These are phyloP conservation scores for Aspergillus bridgeri DNA, from an alignment of 495 filamentous ascomycete species.

Conservation along the genomic window DNA sequence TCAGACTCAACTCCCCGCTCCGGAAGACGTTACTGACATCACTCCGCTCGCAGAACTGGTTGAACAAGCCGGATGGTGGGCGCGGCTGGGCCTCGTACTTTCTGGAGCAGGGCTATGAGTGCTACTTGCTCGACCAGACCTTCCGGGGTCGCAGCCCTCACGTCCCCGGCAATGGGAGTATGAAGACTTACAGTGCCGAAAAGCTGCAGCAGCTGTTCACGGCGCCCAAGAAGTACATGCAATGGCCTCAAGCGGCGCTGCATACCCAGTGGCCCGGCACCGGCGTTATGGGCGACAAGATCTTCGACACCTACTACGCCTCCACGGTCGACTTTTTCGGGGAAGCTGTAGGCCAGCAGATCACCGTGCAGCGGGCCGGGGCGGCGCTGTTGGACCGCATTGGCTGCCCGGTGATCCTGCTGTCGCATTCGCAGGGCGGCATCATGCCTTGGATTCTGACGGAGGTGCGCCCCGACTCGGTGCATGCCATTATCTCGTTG, in stretches of 20 bases:
- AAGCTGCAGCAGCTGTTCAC: conserved; percentile 40
- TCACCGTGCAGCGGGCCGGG: conserved; percentile 41
- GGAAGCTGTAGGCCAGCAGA: conserved; percentile 32
- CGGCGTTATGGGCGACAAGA: conserved; percentile 38
- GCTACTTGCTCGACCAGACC: conserved; percentile 46
- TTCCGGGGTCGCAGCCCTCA: conserved; percentile 41
- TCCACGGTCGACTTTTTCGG: conserved; percentile 41
- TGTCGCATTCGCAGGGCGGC: conserved; percentile 54
- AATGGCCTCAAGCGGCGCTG: conserved; percentile 42
- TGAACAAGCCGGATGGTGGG: conserved; percentile 47
- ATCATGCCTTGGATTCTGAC: conserved; percentile 46
- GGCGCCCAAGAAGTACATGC: conserved; percentile 27
- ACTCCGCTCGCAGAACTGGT: conserved; percentile 29
- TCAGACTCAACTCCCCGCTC: not conserved
- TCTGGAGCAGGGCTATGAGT: conserved; percentile 39
- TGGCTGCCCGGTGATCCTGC: conserved; percentile 40
- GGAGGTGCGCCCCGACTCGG: conserved; percentile 42
- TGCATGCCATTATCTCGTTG: conserved; percentile 47
- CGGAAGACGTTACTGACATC: not conserved
- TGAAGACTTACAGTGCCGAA: conserved; percentile 30
- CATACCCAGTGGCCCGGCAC: conserved; percentile 51
- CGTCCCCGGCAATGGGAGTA: conserved; percentile 25
- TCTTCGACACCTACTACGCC: conserved; percentile 45
- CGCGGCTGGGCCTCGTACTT: conserved; percentile 48
- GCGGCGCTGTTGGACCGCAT: conserved; percentile 46